Base-by-base conservation (phyloP, 1,139 yeast species). In the Kluyveromyces sp. region DNA sequence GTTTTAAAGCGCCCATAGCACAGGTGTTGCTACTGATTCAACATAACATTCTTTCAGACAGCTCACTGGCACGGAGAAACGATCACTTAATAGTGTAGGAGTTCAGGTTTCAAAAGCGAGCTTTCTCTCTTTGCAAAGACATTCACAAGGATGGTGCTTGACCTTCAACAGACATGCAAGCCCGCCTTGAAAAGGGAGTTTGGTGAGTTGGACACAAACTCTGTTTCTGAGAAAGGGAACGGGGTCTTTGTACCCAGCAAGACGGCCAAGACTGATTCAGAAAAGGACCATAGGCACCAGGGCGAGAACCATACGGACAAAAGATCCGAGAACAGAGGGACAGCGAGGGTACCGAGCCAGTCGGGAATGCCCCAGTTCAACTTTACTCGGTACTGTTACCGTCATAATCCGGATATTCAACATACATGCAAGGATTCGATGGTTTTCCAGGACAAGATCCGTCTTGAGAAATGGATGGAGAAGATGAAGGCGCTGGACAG, bases 331-430 rank as follows among this genome's bases (percentile, higher is more conserved):
- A 15, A 3, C 11, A 12, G 4, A 19, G 13, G 20, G 32, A 20
- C 20, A 31, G 29, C 13, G 16, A 22, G 7, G 18, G 15, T 16
- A 17, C 12, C n/a, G 34, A 15, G 26, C 26, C 6, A 9, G 8
- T 6, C 26, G 9, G 28, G 20, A 19, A 41, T 56, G 37, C 66
- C 66, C 17, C 52, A 54, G 44, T 61, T 51, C 39, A 61, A 58
- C 40, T 53, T 58, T 38, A 57, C 55, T 54, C 73, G 75, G 52
- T 88, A 78, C 64, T 89, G 97, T 61, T 89, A 89, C 63, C 72
- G 97, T 44, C 97, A 89, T 64, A 86, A 89, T 57, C 97, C 97
- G 3, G 92, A 84, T 38, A 52, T 59, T 17, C 63, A 57, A 45
- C 47, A 52, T 13, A 46, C 86, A 25, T 58, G 64, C 42, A 29